phyloP scores from a whole-genome alignment of 1,284 basidiomycete genomes.

The Exsudoporus floridanus region DNA sequence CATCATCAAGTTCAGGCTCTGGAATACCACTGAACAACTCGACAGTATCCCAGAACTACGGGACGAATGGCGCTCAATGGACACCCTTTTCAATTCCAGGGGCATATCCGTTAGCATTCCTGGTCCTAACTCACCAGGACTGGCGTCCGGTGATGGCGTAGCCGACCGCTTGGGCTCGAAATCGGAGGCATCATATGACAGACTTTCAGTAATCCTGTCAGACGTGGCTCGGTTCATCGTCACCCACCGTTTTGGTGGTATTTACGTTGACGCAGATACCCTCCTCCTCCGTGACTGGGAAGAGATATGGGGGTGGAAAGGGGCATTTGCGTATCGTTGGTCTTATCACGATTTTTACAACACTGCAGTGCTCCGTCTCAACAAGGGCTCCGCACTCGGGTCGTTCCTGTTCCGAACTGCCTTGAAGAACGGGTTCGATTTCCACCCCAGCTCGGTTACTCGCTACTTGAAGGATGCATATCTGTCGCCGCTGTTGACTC shows the following conservation, averaged over 20 bases:
- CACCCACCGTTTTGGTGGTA: slow-evolving; percentile 80
- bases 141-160: slow-evolving; percentile 47
- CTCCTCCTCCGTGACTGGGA: slow-evolving; percentile 88
- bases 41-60: slow-evolving; percentile 74
- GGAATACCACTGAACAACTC: slow-evolving; percentile 86
- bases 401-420: slow-evolving; percentile 81
- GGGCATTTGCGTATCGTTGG: slow-evolving; percentile 86
- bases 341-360: slow-evolving; percentile 77
- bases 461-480: slow-evolving; percentile 75
- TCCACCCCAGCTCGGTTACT: slow-evolving; percentile 82
- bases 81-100: slow-evolving; percentile 72
- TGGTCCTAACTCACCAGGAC: slow-evolving; percentile 25
- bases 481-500: slow-evolving; percentile 60
- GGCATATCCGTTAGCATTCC: slow-evolving; percentile 54
- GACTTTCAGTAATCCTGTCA: slow-evolving; percentile 76
- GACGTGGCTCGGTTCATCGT: slow-evolving; percentile 85
- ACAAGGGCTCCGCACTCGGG: slow-evolving; percentile 76
- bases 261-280: slow-evolving; percentile 84
- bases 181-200: slow-evolving; percentile 70
- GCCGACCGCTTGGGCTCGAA: slow-evolving; percentile 70
- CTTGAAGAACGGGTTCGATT: slow-evolving; percentile 79
- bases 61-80: slow-evolving; percentile 68
- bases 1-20: slow-evolving; percentile 79
- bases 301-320: slow-evolving; percentile 83
- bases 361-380: slow-evolving; percentile 79